A percentile compares a stretch with the other conserved stretches of the same genome.
These are phyloP conservation scores for Noccaea caerulescens DNA, from an alignment of 345 rosid genomes.

Conservation along the genomic window DNA sequence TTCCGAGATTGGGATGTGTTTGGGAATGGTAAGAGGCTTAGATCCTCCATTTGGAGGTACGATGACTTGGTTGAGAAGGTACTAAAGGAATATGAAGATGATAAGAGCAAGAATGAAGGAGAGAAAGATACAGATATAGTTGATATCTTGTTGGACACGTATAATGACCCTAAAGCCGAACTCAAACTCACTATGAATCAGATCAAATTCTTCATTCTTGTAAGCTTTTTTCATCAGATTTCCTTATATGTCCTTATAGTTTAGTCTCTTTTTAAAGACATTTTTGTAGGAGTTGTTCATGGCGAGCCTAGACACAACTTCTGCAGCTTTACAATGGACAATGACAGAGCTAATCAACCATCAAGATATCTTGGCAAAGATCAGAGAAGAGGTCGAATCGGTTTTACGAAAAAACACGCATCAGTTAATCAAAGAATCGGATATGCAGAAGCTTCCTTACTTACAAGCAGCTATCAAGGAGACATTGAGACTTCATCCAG, in stretches of 20 bases:
- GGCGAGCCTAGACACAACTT: slow-evolving; percentile 46
- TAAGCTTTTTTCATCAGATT: slow-evolving; percentile 29
- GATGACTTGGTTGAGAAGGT: slow-evolving; percentile 57
- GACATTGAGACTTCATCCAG: slow-evolving; percentile 75
- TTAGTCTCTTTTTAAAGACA: neutral
- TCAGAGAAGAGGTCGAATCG: slow-evolving; percentile 57
- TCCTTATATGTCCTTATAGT: neutral
- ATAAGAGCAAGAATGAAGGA: slow-evolving; percentile 10
- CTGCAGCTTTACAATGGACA: slow-evolving; percentile 61
- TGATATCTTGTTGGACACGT: slow-evolving; percentile 65
- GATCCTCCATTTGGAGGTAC: slow-evolving; percentile 49
- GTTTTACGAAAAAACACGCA: slow-evolving; percentile 41
- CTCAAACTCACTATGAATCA: slow-evolving; percentile 60
- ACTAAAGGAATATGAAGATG: slow-evolving; percentile 56
- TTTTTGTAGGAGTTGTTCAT: slow-evolving; percentile 41
- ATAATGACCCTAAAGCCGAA: slow-evolving; percentile 53
- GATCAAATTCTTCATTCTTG: slow-evolving; percentile 69
- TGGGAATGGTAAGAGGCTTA: slow-evolving; percentile 58
- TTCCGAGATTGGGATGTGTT: slow-evolving; percentile 54
- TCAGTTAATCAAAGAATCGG: slow-evolving; percentile 65
- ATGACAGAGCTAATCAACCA: slow-evolving; percentile 70
- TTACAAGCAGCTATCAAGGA: slow-evolving; percentile 67
- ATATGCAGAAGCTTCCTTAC: slow-evolving; percentile 64
- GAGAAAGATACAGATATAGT: slow-evolving; percentile 56
- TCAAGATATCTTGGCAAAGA: slow-evolving; percentile 51